These are phyloP conservation scores for Xylaria sp. DNA, from an alignment of 2,329 filamentous ascomycete genomes.

Conservation along the genomic window DNA sequence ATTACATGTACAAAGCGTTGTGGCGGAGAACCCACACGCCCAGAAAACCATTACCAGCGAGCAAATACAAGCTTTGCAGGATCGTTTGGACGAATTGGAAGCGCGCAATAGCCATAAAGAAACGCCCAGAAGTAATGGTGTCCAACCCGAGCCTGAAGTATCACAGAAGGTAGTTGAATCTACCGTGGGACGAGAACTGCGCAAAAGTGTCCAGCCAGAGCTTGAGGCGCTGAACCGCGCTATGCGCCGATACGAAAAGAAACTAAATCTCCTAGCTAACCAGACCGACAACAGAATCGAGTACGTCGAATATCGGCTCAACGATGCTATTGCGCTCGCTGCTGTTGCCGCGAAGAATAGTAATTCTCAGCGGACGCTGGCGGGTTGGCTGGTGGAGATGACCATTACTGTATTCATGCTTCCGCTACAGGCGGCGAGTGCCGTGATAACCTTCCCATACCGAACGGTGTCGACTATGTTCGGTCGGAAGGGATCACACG, in stretches of 20 bases:
- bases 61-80: conserved; percentile 67
- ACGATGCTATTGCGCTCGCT: conserved; percentile 83
- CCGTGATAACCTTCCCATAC: conserved; percentile 58
- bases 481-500: conserved; percentile 46
- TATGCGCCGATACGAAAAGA: conserved; percentile 91
- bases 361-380: conserved; percentile 52
- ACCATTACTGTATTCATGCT: conserved; percentile 52
- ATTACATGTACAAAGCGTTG: conserved; percentile 81
- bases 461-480: conserved; percentile 53
- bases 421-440: conserved; percentile 56
- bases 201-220: conserved; percentile 77
- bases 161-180: conserved; percentile 56
- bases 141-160: conserved; percentile 47
- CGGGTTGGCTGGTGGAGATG: conserved; percentile 54
- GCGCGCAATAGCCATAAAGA: conserved; percentile 58
- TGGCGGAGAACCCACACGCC: conserved; percentile 64
- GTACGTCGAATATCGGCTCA: conserved; percentile 75
- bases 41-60: conserved; percentile 52
- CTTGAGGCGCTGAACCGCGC: conserved; percentile 89
- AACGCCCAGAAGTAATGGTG: conserved; percentile 22
- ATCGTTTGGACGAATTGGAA: conserved; percentile 78
- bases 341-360: conserved; percentile 74
- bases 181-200: conserved; percentile 66
- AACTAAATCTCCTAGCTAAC: conserved; percentile 77
- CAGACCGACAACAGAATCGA: conserved; percentile 81